A percentile compares a stretch with the other conserved stretches of the same genome.
Evolutionary conservation across 2,329 filamentous ascomycete genomes (phyloP).

Genomic region (Rhynchosporium agropyri): DNA sequence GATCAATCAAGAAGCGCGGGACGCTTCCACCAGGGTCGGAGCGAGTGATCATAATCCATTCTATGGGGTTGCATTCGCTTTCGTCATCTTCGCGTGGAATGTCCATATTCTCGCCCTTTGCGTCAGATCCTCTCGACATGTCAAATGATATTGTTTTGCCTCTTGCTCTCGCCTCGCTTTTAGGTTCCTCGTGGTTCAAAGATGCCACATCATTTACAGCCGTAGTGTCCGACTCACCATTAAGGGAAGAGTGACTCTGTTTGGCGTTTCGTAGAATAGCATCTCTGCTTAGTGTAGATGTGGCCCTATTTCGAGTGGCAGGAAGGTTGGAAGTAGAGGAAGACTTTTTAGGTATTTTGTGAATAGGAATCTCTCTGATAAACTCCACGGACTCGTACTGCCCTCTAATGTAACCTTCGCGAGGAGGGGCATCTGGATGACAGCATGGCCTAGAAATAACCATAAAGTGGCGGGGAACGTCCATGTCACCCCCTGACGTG

Average conservation of each 20-base stretch:
- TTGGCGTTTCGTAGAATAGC: conserved; percentile 49
- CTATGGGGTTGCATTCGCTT: conserved; percentile 63
- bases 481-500: conserved; percentile 35
- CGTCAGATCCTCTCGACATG: conserved; percentile 44
- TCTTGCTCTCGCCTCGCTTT: conserved; percentile 40
- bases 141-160: conserved; percentile 48
- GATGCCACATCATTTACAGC: conserved; percentile 7
- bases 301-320: conserved; percentile 41
- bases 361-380: conserved; percentile 76
- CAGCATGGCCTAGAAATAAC: conserved; percentile 83
- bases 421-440: conserved; percentile 72
- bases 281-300: conserved; percentile 45
- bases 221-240: conserved; percentile 20
- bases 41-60: conserved; percentile 76
- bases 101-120: conserved; percentile 44
- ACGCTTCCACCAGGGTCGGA: conserved; percentile 75
- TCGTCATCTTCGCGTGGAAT: conserved; percentile 45
- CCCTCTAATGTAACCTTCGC: conserved; percentile 77
- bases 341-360: conserved; percentile 47
- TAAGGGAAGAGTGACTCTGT: conserved; percentile 31
- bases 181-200: conserved; percentile 30
- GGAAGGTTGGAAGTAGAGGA: conserved; percentile 50
- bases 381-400: conserved; percentile 91
- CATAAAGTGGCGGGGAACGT: conserved; percentile 72
- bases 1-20: conserved; percentile 71